Evolutionary conservation across 306 rosid genomes (phyloP).

Genomic region (Prunus salicina): DNA sequence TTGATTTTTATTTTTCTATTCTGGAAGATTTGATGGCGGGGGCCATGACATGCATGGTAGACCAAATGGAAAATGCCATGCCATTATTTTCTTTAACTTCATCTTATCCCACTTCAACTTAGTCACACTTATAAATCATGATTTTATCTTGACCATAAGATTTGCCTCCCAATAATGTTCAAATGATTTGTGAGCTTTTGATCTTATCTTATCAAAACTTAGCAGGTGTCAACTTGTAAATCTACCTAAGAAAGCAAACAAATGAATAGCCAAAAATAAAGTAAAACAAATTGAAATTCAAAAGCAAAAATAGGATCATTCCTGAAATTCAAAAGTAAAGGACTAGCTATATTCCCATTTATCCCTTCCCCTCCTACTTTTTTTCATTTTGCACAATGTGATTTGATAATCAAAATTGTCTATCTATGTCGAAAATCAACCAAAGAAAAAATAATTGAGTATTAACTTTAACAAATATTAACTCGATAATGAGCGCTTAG

Average conservation of each 20-base stretch:
- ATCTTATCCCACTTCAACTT: not conserved
- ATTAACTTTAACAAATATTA: too few relatives aligned
- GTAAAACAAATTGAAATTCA: not conserved
- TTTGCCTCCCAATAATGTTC: slow-evolving; percentile 9
- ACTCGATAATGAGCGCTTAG: fast-evolving
- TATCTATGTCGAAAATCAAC: too few relatives aligned
- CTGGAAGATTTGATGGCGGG: slow-evolving; percentile 4
- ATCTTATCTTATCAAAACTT: not conserved
- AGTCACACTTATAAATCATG: not conserved
- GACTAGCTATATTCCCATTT: too few relatives aligned
- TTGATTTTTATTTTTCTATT: not conserved
- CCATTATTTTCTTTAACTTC: not conserved
- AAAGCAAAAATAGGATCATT: not conserved
- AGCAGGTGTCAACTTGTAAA: not conserved
- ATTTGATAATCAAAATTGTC: too few relatives aligned
- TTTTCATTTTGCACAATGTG: too few relatives aligned
- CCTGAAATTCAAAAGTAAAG: too few relatives aligned
- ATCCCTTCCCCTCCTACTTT: too few relatives aligned
- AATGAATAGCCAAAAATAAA: not conserved
- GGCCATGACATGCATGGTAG: not conserved
- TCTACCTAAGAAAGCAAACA: not conserved
- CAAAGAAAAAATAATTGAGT: too few relatives aligned
- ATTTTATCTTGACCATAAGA: not conserved
- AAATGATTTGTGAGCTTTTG: not conserved
- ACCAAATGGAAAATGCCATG: not conserved